Base-by-base conservation (phyloP, 2,329 filamentous ascomycete genomes). In the Fusarium oxysporum region DNA sequence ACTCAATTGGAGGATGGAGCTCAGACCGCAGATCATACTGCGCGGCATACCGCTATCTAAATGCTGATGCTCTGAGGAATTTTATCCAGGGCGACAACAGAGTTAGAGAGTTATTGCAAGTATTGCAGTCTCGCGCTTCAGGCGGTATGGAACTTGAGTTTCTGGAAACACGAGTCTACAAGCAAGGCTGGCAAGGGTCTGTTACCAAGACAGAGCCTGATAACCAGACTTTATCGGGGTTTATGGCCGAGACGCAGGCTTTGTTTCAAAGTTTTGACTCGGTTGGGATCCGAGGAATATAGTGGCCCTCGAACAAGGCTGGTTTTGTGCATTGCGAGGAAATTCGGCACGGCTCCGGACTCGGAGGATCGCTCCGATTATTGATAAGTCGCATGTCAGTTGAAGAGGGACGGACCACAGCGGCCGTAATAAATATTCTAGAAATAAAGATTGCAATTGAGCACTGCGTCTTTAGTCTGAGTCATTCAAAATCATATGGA, bases 121-220 rank as follows among this genome's bases (percentile, higher is more conserved):
- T 28, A 0, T 17, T 54, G 7, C 33, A 54, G 33, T 54, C 50
- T 54, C 50, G 50, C 3, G 50, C 50, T 10, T 30, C 50, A 7
- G 33, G 50, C 0, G 33, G 33, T 0, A 54, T 28, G 50, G 9
- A 54, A 13, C 50, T 54, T 0, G 67, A 71, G 10, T 67, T 67
- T 30, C 14, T 71, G 6, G 62, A 71, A n/a, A 62, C 63, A 2
- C 53, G 47, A 13, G 38, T 35, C 7, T 71, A 23, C 8, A 43
- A 54, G 8, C 51, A 71, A 9, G 68, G 68, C 4, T 71, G 68
- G 68, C 68, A 67, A 33, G 67, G 68, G 4, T 71, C 67, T 7
- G 57, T 67, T 3, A n/a, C 56, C 1, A 62, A 51, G 43, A 71
- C 67, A 7, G 30, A 32, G 4, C 56, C 67, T n/a, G 43, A 62